phyloP scores from a whole-genome alignment of 345 rosid genomes.

The Aquilaria sinensis region DNA sequence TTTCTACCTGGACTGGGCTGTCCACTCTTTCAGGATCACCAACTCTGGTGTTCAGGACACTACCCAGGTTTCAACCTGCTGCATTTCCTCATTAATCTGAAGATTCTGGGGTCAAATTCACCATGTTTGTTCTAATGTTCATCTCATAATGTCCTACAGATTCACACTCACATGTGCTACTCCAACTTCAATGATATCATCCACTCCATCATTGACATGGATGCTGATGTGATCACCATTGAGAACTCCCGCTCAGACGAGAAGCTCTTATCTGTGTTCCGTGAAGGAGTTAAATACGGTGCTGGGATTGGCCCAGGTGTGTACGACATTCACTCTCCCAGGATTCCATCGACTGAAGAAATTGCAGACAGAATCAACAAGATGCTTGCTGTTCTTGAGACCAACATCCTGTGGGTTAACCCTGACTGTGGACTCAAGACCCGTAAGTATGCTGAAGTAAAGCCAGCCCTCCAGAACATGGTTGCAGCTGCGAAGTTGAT shows the following conservation, averaged over 20 bases:
- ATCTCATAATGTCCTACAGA: constrained; percentile 28
- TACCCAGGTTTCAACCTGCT: constrained; percentile 56
- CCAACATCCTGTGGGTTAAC: constrained; percentile 93
- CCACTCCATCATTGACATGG: constrained; percentile 96
- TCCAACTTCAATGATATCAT: constrained; percentile 97
- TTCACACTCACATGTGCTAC: constrained; percentile 99
- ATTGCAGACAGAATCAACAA: constrained; percentile 92
- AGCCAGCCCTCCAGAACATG: constrained; percentile 87
- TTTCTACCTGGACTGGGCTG: constrained; percentile 98
- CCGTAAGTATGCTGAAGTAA: constrained; percentile 84
- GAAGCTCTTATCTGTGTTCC: constrained; percentile 95
- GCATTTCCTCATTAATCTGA: background rate
- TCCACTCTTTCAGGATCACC: constrained; percentile 98
- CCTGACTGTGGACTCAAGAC: constrained; percentile 98
- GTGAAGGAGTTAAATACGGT: constrained; percentile 95
- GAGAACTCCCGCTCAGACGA: constrained; percentile 99
- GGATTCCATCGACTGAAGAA: constrained; percentile 90
- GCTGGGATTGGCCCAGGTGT: constrained; percentile 99
- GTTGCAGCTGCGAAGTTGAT: constrained; percentile 88
- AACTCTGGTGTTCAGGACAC: constrained; percentile 84
- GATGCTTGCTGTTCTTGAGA: constrained; percentile 93
- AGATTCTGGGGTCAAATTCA: background rate
- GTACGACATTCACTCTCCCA: constrained; percentile 93
- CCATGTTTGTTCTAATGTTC: background rate
- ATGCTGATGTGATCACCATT: constrained; percentile 94